phyloP scores from a whole-genome alignment of 148 eudicot species.

The Pouteria glomerata region DNA sequence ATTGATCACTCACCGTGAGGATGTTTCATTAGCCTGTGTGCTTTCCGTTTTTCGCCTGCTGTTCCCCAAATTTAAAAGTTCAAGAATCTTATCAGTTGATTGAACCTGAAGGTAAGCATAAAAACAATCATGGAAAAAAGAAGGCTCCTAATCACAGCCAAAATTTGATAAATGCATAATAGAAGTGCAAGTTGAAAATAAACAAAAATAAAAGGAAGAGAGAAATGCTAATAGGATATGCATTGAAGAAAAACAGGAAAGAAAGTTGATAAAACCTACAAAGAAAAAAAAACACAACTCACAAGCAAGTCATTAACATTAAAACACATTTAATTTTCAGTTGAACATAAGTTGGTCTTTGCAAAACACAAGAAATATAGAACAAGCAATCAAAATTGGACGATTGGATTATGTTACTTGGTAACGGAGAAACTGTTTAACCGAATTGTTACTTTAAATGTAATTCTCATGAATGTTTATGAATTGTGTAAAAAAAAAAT shows the following conservation, averaged over 20 bases:
- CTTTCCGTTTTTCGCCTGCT: slow-evolving; percentile 87
- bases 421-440: background rate
- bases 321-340: background rate
- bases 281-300: background rate
- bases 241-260: background rate
- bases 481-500: background rate
- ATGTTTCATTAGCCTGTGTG: slow-evolving; percentile 74
- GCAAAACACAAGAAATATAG: background rate
- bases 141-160: background rate
- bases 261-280: background rate
- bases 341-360: background rate
- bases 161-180: background rate
- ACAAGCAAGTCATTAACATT: background rate
- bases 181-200: background rate
- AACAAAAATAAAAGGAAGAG: background rate
- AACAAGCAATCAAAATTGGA: background rate
- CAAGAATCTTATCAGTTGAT: slow-evolving; percentile 80
- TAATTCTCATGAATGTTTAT: background rate
- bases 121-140: background rate
- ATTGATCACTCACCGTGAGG: slow-evolving; percentile 63
- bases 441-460: background rate
- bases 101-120: slow-evolving; percentile 50
- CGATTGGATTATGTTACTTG: background rate
- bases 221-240: background rate
- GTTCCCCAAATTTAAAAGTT: slow-evolving; percentile 76